phyloP scores from a whole-genome alignment of 352 stramenopile species.

The Pythium coloratum region DNA sequence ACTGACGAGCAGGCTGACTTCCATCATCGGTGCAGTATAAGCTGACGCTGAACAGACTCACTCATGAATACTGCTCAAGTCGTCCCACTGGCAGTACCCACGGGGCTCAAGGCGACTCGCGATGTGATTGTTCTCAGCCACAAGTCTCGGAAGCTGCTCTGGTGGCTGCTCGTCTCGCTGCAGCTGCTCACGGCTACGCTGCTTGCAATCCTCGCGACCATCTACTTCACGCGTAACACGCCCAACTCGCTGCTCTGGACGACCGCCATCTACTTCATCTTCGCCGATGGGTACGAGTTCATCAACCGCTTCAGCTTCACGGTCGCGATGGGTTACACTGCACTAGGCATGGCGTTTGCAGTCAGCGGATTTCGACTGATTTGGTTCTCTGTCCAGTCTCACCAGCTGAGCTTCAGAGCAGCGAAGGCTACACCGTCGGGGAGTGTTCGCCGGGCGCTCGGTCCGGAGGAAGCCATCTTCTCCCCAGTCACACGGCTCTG shows the following conservation, averaged over 20 bases:
- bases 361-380: slow-evolving; percentile 11
- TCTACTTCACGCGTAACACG: slow-evolving; percentile 4
- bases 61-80: no score
- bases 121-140: background rate
- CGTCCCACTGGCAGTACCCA: no score
- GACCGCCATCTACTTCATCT: slow-evolving; percentile 23
- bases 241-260: slow-evolving; percentile 25
- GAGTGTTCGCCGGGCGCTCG: no score
- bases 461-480: no score
- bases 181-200: slow-evolving; percentile 9
- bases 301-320: slow-evolving; percentile 9
- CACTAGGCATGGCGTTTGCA: slow-evolving; percentile 7
- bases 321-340: slow-evolving; percentile 4
- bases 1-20: no score
- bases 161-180: slow-evolving; percentile 7
- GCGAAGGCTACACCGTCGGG: no score
- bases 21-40: no score
- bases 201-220: background rate
- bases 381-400: slow-evolving; percentile 9
- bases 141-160: background rate
- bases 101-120: background rate
- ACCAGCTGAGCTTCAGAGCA: slow-evolving; percentile 11
- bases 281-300: slow-evolving; percentile 16
- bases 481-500: no score
- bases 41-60: no score